phyloP scores from a whole-genome alignment of 2,329 filamentous ascomycete genomes.

The Verticillium dahliae region DNA sequence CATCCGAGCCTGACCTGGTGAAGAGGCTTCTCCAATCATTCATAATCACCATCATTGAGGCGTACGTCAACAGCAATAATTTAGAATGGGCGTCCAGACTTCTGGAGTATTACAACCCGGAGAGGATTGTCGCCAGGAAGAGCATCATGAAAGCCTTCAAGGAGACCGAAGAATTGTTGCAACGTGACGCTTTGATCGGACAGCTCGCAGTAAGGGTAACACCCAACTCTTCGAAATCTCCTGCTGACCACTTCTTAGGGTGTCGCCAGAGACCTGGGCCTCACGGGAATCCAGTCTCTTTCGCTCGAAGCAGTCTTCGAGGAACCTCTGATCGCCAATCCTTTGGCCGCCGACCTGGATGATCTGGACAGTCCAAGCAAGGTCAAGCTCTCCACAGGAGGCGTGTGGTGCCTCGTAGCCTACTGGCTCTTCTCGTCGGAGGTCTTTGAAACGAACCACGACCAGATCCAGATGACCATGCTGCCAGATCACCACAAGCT shows the following conservation, averaged over 20 bases:
- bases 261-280: slow-evolving; percentile 55
- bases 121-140: slow-evolving; percentile 53
- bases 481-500: slow-evolving; percentile 55
- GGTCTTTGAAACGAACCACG: slow-evolving; percentile 51
- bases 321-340: slow-evolving; percentile 33
- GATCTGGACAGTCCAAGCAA: slow-evolving; percentile 39
- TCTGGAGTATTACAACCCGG: slow-evolving; percentile 62
- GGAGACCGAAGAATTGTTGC: slow-evolving; percentile 53
- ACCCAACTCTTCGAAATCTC: neutral
- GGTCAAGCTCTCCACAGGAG: slow-evolving; percentile 52
- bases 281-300: slow-evolving; percentile 34
- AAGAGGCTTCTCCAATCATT: slow-evolving; percentile 65
- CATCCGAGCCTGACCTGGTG: slow-evolving; percentile 55
- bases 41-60: slow-evolving; percentile 69
- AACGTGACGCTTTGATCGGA: slow-evolving; percentile 61
- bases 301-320: slow-evolving; percentile 36
- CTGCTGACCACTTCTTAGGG: slow-evolving; percentile 33
- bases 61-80: slow-evolving; percentile 58
- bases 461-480: slow-evolving; percentile 45
- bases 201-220: slow-evolving; percentile 54
- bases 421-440: slow-evolving; percentile 58
- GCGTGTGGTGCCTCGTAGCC: slow-evolving; percentile 51
- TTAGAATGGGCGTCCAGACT: slow-evolving; percentile 59
- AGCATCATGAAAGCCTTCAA: slow-evolving; percentile 60
- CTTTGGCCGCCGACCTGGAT: slow-evolving; percentile 38